Evolutionary conservation across 768 basidiomycete species (phyloP).

Genomic region (Paxillus involutus): DNA sequence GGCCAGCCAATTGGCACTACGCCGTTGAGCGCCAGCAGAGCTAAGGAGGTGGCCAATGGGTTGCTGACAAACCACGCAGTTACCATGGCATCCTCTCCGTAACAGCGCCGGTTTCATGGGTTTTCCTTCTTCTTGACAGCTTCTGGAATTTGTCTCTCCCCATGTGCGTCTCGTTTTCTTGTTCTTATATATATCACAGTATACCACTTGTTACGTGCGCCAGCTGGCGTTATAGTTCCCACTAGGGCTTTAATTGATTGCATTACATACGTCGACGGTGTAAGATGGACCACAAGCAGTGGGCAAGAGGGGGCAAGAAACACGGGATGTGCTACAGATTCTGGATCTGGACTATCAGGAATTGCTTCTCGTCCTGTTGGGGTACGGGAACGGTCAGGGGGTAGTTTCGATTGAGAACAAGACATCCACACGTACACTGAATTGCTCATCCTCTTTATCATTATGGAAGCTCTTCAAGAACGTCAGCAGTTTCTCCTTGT

Average conservation of each 20-base stretch:
- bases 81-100: not conserved
- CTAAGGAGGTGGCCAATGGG: conserved; percentile 61
- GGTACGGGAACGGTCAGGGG: conserved; percentile 1
- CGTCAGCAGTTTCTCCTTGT: conserved; percentile 88
- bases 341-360: conserved; percentile 91
- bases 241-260: too few relatives aligned
- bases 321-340: conserved; percentile 45
- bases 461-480: conserved; percentile 96
- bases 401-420: not conserved
- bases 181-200: too few relatives aligned
- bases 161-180: not conserved
- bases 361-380: conserved; percentile 86
- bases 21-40: conserved; percentile 58
- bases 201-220: too few relatives aligned
- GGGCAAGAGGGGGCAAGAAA: not conserved
- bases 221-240: too few relatives aligned
- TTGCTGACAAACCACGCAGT: conserved; percentile 9
- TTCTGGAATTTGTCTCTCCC: not conserved
- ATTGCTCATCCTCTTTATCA: conserved; percentile 98
- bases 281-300: too few relatives aligned
- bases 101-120: not conserved
- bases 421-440: conserved; percentile 55
- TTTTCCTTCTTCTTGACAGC: not conserved
- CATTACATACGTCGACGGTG: too few relatives aligned
- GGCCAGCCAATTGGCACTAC: conserved; percentile 14